Conservation (phyloP, 257 asterid species). For the Cordia subcordata region DNA sequence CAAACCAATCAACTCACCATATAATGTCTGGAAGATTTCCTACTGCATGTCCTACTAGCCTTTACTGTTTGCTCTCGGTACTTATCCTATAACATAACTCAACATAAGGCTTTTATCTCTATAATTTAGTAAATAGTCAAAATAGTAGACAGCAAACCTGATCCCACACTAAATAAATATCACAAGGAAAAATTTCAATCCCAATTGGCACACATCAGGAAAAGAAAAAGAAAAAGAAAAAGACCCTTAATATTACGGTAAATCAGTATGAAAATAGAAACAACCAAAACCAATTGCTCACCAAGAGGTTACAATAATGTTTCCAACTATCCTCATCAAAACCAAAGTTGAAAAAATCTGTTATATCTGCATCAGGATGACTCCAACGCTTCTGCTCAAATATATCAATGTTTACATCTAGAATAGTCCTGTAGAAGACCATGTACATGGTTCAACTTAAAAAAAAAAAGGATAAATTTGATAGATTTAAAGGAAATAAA, state of each 20-base stretch:
- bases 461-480: neutral
- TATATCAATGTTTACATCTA: constrained; percentile 30
- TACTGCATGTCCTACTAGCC: constrained; percentile 4
- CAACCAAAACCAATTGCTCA: constrained; percentile 10
- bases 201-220: no score
- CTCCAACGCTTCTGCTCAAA: constrained; percentile 37
- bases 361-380: constrained; percentile 28
- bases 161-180: neutral
- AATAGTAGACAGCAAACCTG: neutral
- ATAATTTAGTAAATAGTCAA: neutral
- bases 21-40: constrained; percentile 8
- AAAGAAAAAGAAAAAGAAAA: no score
- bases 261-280: neutral
- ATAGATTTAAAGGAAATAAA: neutral
- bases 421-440: constrained; percentile 29
- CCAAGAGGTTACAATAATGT: constrained; percentile 28
- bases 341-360: constrained; percentile 45
- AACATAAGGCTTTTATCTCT: neutral
- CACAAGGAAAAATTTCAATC: neutral
- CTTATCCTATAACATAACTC: constrained; percentile 21
- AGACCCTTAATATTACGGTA: no score
- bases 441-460: neutral
- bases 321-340: constrained; percentile 42
- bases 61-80: constrained; percentile 11
- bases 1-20: constrained; percentile 13